These are phyloP conservation scores for Yamadazyma friedrichii DNA, from an alignment of 1,139 yeast species.

Conservation along the genomic window DNA sequence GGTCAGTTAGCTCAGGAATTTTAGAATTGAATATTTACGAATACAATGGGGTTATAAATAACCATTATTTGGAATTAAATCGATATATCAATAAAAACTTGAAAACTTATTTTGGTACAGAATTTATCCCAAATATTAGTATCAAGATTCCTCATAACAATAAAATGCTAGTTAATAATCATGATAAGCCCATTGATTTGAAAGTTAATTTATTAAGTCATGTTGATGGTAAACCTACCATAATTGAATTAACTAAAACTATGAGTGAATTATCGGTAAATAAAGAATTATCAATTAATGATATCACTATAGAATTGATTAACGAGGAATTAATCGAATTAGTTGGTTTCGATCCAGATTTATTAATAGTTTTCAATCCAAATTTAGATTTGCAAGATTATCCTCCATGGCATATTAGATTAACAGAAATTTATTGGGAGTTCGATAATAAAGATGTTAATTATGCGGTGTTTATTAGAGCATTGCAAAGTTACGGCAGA, in stretches of 20 bases:
- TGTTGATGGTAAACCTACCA: constrained; percentile 86
- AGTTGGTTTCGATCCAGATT: constrained; percentile 89
- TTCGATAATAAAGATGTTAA: constrained; percentile 77
- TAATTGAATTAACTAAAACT: constrained; percentile 84
- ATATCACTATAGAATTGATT: constrained; percentile 70
- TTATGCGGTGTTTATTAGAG: constrained; percentile 83
- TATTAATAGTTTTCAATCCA: constrained; percentile 83
- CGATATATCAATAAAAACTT: constrained; percentile 61
- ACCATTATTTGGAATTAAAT: constrained; percentile 51
- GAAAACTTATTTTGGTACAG: constrained; percentile 72
- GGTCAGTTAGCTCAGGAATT: constrained; percentile 88
- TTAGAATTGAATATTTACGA: constrained; percentile 75
- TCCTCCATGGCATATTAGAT: constrained; percentile 97
- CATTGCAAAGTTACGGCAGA: constrained; percentile 72
- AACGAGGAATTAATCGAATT: constrained; percentile 73
- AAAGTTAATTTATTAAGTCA: constrained; percentile 66
- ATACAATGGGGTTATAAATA: constrained; percentile 64
- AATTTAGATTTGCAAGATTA: constrained; percentile 84
- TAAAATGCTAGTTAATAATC: constrained; percentile 43
- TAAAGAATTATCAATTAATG: constrained; percentile 61
- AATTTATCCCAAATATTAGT: constrained; percentile 59
- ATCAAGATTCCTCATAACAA: constrained; percentile 64
- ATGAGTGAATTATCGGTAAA: constrained; percentile 73
- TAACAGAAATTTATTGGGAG: constrained; percentile 89
- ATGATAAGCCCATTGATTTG: constrained; percentile 43